phyloP scores from a whole-genome alignment of 148 eudicot genomes.

The Pouteria glomerata region DNA sequence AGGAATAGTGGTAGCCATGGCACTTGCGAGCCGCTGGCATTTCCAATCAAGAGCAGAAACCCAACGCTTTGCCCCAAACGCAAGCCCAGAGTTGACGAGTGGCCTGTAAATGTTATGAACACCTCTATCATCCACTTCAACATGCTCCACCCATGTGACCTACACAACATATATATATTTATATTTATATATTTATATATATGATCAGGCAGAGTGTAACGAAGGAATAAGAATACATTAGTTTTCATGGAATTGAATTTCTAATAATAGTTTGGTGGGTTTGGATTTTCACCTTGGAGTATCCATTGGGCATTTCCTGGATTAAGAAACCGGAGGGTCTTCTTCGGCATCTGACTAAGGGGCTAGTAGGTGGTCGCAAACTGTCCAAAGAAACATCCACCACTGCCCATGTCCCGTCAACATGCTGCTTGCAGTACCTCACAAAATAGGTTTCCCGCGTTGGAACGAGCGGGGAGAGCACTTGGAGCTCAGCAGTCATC shows the following conservation, averaged over 20 bases:
- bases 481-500: conserved; percentile 52
- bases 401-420: conserved; percentile 48
- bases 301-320: conserved; percentile 46
- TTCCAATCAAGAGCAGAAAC: conserved; percentile 30
- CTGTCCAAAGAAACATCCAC: conserved; percentile 55
- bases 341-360: conserved; percentile 21
- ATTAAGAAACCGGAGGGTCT: conserved; percentile 58
- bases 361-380: conserved; percentile 12
- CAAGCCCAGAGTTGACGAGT: conserved; percentile 31
- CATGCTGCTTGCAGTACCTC: conserved; percentile 37
- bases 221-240: too few species aligned
- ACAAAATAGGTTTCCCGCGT: conserved; percentile 37
- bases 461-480: conserved; percentile 51
- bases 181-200: too few species aligned
- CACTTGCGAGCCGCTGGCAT: conserved; percentile 38
- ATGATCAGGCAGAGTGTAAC: too few species aligned
- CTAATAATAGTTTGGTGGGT: too few species aligned
- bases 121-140: conserved; percentile 34
- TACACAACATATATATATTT: conserved; percentile 13
- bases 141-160: conserved; percentile 71
- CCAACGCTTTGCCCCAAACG: conserved; percentile 52
- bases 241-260: too few species aligned
- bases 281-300: conserved; percentile 29
- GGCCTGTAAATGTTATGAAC: conserved; percentile 29
- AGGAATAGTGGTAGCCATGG: conserved; percentile 23